phyloP scores from a whole-genome alignment of 2,329 filamentous ascomycete genomes.

The Tolypocladium paradoxum region DNA sequence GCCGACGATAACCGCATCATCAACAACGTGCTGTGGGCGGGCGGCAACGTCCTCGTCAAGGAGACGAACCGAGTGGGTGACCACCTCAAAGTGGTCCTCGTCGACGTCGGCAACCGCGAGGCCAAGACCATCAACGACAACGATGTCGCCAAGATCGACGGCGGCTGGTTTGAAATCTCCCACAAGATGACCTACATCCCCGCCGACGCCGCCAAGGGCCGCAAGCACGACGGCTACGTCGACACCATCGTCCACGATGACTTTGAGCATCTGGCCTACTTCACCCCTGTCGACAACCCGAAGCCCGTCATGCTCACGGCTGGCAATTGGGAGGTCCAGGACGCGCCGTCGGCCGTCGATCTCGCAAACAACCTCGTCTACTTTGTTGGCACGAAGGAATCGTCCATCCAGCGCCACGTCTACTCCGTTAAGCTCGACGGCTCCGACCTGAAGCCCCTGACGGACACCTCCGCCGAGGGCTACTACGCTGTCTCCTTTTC shows the following conservation, averaged over 20 bases:
- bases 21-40: slow-evolving; percentile 87
- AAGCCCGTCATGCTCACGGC: slow-evolving; percentile 79
- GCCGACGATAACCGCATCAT: slow-evolving; percentile 75
- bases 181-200: slow-evolving; percentile 80
- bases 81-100: slow-evolving; percentile 72
- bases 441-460: slow-evolving; percentile 59
- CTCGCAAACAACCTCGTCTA: slow-evolving; percentile 80
- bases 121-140: slow-evolving; percentile 71
- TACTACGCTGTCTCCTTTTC: slow-evolving; percentile 85
- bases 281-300: slow-evolving; percentile 73
- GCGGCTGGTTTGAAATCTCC: slow-evolving; percentile 94
- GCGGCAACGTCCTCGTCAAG: slow-evolving; percentile 72
- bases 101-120: slow-evolving; percentile 63
- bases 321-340: slow-evolving; percentile 84
- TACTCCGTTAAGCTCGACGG: slow-evolving; percentile 85
- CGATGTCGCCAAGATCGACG: slow-evolving; percentile 76
- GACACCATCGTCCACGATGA: slow-evolving; percentile 81
- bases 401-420: slow-evolving; percentile 79
- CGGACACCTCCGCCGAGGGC: slow-evolving; percentile 60
- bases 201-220: slow-evolving; percentile 64
- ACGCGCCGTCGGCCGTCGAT: slow-evolving; percentile 76
- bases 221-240: slow-evolving; percentile 79
- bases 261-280: slow-evolving; percentile 88
- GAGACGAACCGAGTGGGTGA: slow-evolving; percentile 94
- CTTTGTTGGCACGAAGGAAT: slow-evolving; percentile 77